These are phyloP conservation scores for Paragyromitra xinjiangensis DNA, from an alignment of 495 filamentous ascomycete species.

Conservation along the genomic window DNA sequence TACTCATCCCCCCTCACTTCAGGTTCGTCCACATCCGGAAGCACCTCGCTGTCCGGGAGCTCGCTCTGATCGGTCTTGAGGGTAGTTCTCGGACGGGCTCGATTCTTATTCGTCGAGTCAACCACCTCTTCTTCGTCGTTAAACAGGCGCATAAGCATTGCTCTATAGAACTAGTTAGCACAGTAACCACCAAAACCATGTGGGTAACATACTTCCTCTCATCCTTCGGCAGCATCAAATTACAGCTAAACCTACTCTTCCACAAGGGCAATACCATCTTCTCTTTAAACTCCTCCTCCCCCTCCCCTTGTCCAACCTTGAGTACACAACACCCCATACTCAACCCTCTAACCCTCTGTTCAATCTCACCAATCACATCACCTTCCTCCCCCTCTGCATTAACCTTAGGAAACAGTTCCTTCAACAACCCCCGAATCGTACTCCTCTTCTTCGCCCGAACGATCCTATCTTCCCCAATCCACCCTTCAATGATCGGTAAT, in stretches of 20 bases:
- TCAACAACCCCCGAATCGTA: slow-evolving; percentile 79
- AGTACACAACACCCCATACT: slow-evolving; percentile 93
- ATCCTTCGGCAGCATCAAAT: slow-evolving; percentile 97
- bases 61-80: slow-evolving; percentile 50
- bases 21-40: slow-evolving; percentile 54
- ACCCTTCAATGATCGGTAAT: slow-evolving; percentile 83
- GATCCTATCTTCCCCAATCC: slow-evolving; percentile 80
- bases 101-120: slow-evolving; percentile 65
- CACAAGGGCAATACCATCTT: slow-evolving; percentile 88
- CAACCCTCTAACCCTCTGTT: slow-evolving; percentile 78
- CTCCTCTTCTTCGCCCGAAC: slow-evolving; percentile 75
- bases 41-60: slow-evolving; percentile 50
- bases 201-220: slow-evolving; percentile 68
- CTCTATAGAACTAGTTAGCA: slow-evolving; percentile 60
- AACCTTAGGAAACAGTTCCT: slow-evolving; percentile 96
- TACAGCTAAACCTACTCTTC: slow-evolving; percentile 84
- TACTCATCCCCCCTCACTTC: neutral
- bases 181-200: neutral
- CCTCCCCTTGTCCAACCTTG: slow-evolving; percentile 71
- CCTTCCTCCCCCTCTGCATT: slow-evolving; percentile 84
- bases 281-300: slow-evolving; percentile 79
- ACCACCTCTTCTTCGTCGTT: slow-evolving; percentile 79
- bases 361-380: slow-evolving; percentile 87
- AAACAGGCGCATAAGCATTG: slow-evolving; percentile 89
- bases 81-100: slow-evolving; percentile 56